Evolutionary conservation across 257 asterid species (phyloP), one percentile per base, ranked within the genome.

Genomic region (Solanum stenotomum): DNA sequence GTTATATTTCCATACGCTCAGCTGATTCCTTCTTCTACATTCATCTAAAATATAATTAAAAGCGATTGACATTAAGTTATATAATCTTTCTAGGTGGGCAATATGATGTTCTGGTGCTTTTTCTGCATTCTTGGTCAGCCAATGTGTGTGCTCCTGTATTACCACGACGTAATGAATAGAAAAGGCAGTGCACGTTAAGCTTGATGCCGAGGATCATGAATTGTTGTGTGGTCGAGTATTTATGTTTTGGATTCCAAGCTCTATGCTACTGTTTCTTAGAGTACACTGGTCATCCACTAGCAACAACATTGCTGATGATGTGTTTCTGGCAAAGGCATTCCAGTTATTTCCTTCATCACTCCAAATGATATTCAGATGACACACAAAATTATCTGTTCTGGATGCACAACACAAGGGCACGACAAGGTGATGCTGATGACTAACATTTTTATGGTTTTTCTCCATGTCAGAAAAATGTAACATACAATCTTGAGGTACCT

Each of bases 111-210:
- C 90, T 97, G 99, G 99, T 96, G 98, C 91, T 93, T 85, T 76
- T 97, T 97, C 92, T 90, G 99, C 88, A 97, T 96, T 88, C 88
- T 95, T 18, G 99, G 99, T 42, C 99, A 97, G 92, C 99, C 99
- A 1, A 97, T 95, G 99, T 93, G 96, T 37, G 90, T 97, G 87
- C 90, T 97, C 89, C 94, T 97, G 38, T 96, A 97, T 93, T 97
- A 97, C 92, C 99, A 97, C 83, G 99, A 96, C 90, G 78, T 94
- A 92, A 94, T 97, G 98, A 97, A 97, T 84, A 95, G 98, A 87
- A 96, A 81, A 81, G 52, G 40, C 85, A 81, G 85, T 46, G 85
- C 85, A 46, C 42, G 18, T 81, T 81, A 46, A 81, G 85, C 85
- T 46, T 81, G 29, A 27, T 81, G 42, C 40, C 13, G 16, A 10